These are phyloP conservation scores for Pistacia integerrima DNA, from an alignment of 345 rosid genomes.

Conservation along the genomic window DNA sequence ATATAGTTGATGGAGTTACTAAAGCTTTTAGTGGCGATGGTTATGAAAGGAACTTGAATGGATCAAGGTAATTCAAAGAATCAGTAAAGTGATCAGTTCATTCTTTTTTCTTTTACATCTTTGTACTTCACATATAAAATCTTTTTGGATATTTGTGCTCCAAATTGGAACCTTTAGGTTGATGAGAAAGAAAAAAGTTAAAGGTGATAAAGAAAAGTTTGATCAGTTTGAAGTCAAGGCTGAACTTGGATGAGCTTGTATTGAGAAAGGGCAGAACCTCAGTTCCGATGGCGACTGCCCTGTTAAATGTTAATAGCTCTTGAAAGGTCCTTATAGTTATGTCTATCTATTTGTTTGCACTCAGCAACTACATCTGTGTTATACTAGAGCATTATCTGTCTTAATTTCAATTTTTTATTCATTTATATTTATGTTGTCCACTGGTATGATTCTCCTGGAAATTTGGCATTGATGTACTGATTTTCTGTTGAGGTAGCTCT, in stretches of 20 bases:
- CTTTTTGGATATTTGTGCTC: neutral
- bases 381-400: neutral
- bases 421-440: neutral
- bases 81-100: neutral
- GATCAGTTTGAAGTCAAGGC: neutral
- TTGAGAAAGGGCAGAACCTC: neutral
- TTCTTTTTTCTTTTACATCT: constrained; percentile 1
- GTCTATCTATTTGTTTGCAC: neutral
- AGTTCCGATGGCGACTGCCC: neutral
- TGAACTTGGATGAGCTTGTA: neutral
- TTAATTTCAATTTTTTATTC: neutral
- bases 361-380: neutral
- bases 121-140: neutral
- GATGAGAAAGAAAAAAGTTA: neutral
- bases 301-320: neutral
- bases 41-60: constrained; percentile 88
- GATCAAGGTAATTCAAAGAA: constrained; percentile 61
- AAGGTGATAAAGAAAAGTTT: neutral
- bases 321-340: neutral
- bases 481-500: constrained; percentile 52
- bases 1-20: constrained; percentile 58
- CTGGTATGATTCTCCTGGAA: no score
- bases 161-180: neutral
- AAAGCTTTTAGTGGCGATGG: constrained; percentile 92
- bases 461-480: constrained; percentile 6